Evolutionary conservation across 2,329 filamentous ascomycete species (phyloP), one percentile per base, ranked within the genome.

Genomic region (Pyricularia grisea): DNA sequence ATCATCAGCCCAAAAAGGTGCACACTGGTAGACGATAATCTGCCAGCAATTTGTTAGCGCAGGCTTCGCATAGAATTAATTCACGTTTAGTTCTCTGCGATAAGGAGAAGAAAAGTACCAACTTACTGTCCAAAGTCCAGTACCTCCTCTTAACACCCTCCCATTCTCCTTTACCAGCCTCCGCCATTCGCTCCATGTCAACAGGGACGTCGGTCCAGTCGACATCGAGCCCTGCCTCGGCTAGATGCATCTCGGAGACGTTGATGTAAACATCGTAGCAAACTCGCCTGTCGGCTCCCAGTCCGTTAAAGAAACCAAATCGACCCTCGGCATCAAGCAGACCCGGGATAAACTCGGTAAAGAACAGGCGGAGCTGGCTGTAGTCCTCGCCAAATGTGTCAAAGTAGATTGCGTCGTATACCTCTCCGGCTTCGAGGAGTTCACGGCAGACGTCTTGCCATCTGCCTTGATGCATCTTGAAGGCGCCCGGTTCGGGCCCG

Each of bases 301-400:
- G 88, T 0, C 95, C 93, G 75, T 96, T 93, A 77, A 97, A 92
- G 79, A 94, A 96, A 72, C 94, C 90, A 77, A 96, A 97, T 10
- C 90, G 85, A 70, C 94, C 91, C 4, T 85, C 80, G 27, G 85
- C 82, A 73, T 92, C 89, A 65, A 99, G 81, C 68, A 98, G 79
- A 0, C 88, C 90, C 36, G 95, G 92, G 12, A 98, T 89, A 73
- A 91, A 88, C 77, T 98, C 95, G 2, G 87, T 90, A 77, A 98
- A 97, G 81, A 98, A 97, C 70, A 89, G 84, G 65, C 90, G 90
- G 31, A 98, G 87, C 77, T 94, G 92, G 2, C 84, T 83, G 79
- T 98, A 99, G 72, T 95, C 92, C 80, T 99, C 95, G 7, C 93
- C 95, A 78, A 98, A 98, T 0, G 95, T 99, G 77, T 99, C 95